phyloP scores from a whole-genome alignment of 352 stramenopile genomes.

The Globisporangium irregulare region DNA sequence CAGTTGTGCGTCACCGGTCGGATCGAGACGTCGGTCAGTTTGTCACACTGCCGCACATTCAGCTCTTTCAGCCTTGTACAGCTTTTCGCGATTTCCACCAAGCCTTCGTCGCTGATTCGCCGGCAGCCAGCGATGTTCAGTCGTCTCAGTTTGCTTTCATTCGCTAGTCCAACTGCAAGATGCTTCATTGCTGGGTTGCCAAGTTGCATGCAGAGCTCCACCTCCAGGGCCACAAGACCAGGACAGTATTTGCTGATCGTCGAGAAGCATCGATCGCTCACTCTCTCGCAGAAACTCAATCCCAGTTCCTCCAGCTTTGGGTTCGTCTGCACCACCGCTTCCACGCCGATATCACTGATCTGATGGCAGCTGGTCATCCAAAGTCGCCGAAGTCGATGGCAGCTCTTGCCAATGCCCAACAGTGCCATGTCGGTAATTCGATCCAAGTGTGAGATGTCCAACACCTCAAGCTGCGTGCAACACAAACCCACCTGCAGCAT shows the following conservation, averaged over 20 bases:
- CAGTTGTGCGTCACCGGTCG: constrained; percentile 80
- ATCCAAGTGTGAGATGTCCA: constrained; percentile 76
- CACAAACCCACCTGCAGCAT: constrained; percentile 38
- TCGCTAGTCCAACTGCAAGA: constrained; percentile 41
- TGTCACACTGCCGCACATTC: constrained; percentile 78
- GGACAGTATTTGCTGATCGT: constrained; percentile 49
- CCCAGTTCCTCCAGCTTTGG: constrained; percentile 49
- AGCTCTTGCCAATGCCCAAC: constrained; percentile 45
- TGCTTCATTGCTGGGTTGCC: constrained; percentile 51
- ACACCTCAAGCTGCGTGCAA: constrained; percentile 64
- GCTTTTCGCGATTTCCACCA: constrained; percentile 60
- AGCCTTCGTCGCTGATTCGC: constrained; percentile 72
- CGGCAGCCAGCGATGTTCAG: constrained; percentile 82
- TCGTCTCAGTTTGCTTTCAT: constrained; percentile 43
- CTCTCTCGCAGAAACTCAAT: constrained; percentile 61
- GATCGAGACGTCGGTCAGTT: constrained; percentile 77
- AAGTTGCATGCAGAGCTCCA: constrained; percentile 67
- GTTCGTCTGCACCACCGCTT: constrained; percentile 52
- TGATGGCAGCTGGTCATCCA: constrained; percentile 57
- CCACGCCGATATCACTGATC: constrained; percentile 77
- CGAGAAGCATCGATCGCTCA: constrained; percentile 63
- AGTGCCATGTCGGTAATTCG: constrained; percentile 60
- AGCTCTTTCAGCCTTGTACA: constrained; percentile 63
- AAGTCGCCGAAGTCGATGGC: constrained; percentile 46
- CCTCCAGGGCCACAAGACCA: constrained; percentile 37